Conservation (phyloP, 352 stramenopile genomes). For the Globisporangium nagaii region DNA sequence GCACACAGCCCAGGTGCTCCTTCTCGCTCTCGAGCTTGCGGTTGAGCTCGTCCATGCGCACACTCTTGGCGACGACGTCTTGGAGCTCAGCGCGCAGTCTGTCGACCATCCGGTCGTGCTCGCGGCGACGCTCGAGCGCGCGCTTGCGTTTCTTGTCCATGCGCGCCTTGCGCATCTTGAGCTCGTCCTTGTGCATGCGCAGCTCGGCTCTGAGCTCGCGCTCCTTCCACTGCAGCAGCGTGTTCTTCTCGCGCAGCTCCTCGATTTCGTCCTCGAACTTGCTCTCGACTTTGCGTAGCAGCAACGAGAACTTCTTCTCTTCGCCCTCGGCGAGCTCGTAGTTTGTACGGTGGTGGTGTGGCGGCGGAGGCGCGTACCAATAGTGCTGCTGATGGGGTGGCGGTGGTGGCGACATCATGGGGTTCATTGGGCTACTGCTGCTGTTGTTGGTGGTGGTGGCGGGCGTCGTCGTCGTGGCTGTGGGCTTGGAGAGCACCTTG, state of each 20-base stretch:
- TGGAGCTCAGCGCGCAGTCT: slow-evolving; percentile 34
- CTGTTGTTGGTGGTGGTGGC: neutral
- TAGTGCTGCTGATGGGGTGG: neutral
- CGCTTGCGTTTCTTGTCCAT: slow-evolving; percentile 73
- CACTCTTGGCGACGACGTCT: slow-evolving; percentile 11
- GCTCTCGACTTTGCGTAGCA: slow-evolving; percentile 71
- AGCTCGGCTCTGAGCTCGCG: slow-evolving; percentile 70
- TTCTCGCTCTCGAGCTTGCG: slow-evolving; percentile 20
- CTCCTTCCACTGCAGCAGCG: slow-evolving; percentile 60
- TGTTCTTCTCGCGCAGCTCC: slow-evolving; percentile 60
- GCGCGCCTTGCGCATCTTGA: slow-evolving; percentile 55
- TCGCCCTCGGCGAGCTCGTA: slow-evolving; percentile 20
- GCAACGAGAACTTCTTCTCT: slow-evolving; percentile 55
- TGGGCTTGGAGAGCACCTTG: slow-evolving; percentile 40
- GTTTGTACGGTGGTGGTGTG: neutral
- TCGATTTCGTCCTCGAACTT: slow-evolving; percentile 80
- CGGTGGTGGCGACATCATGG: neutral
- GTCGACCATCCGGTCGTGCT: slow-evolving; percentile 49
- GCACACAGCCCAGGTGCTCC: slow-evolving; percentile 9
- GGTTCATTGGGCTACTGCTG: neutral
- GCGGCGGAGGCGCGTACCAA: slow-evolving; percentile 1
- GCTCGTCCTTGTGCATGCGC: slow-evolving; percentile 50
- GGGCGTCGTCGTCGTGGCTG: neutral
- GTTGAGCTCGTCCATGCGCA: slow-evolving; percentile 10
- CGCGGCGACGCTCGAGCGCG: slow-evolving; percentile 47